Percentiles rank a stretch among this genome's conserved stretches.
These are phyloP conservation scores for Rozella allomycis DNA, from an alignment of 371 early-diverging fungal genomes.

Conservation along the genomic window DNA sequence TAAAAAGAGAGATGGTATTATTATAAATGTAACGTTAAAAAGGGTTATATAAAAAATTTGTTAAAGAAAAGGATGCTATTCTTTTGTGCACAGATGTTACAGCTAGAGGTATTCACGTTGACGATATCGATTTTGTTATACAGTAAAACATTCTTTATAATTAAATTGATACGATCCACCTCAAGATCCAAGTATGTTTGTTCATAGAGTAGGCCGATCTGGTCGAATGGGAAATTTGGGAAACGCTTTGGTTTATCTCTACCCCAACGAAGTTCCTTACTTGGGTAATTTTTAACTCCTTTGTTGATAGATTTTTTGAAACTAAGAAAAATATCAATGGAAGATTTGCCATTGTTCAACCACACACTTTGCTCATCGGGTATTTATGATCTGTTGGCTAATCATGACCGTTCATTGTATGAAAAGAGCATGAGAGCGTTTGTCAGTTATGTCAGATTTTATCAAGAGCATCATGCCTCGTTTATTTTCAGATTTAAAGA, in stretches of 20 bases:
- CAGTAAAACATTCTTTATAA: constrained; percentile 41
- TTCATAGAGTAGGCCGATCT: constrained; percentile 95
- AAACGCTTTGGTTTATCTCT: constrained; percentile 57
- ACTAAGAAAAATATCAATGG: neutral
- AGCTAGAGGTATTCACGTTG: constrained; percentile 92
- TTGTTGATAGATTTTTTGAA: constrained; percentile 9
- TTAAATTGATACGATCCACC: constrained; percentile 87
- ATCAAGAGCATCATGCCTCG: constrained; percentile 73
- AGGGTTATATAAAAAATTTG: constrained; percentile 2
- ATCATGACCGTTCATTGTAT: constrained; percentile 13
- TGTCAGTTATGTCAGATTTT: constrained; percentile 65
- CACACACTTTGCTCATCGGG: constrained; percentile 17
- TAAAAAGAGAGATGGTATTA: too few species aligned
- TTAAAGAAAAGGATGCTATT: constrained; percentile 14
- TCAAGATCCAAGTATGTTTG: constrained; percentile 82
- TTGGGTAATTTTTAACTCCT: too few species aligned
- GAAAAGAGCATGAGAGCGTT: constrained; percentile 51
- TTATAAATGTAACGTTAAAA: too few species aligned
- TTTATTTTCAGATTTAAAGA: constrained; percentile 76
- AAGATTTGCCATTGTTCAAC: neutral
- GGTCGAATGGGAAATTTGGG: constrained; percentile 80
- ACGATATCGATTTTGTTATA: constrained; percentile 84
- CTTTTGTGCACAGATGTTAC: constrained; percentile 93
- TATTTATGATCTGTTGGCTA: constrained; percentile 18
- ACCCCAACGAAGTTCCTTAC: constrained; percentile 56